Evolutionary conservation across 805 yeast species (phyloP), one percentile per base, ranked within the genome.

Genomic region (Candida oleophila): DNA sequence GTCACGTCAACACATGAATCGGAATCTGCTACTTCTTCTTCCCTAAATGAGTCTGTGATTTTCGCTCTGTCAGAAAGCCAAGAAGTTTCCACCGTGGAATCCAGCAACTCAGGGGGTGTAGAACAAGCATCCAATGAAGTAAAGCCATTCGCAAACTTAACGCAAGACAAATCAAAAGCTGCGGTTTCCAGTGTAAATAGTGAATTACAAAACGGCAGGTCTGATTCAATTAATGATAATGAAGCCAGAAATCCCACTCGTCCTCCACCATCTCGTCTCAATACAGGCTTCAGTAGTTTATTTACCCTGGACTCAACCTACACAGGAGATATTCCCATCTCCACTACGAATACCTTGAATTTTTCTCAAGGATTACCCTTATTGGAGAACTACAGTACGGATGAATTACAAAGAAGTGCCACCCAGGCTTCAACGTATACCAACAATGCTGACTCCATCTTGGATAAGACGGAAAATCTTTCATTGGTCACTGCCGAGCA

Each of bases 351-450:
- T 25, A 12, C 46, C 55, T 3, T 15, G 37, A 49, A 51, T 32
- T 66, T 59, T 39, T 60, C 52, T 1, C 69, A 63, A 40, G 50
- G 59, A 33, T 49, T 65, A 12, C 65, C 68, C 2, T 53, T 65
- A 33, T 51, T 66, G 35, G 50, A 54, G 22, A 55, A 62, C 44
- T 55, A 52, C 20, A 65, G 68, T 38, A 35, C 22, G 32, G 57
- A 49, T 16, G 54, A 51, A 9, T 49, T 44, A 45, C 55, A 37
- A 15, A 52, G 38, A 21, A 47, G 14, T 44, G 45, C n/a, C 19
- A 40, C 41, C 34, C 21, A 36, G 38, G 38, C 22, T 19, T 36
- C 43, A 8, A 34, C 7, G 8, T 12, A 20, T 15, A 25, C 30
- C 5, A 36, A 20, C 4, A 33, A 33, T 15, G 36, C 14, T 14